phyloP scores from a whole-genome alignment of 768 basidiomycete species.

The Hygrophorus russula region DNA sequence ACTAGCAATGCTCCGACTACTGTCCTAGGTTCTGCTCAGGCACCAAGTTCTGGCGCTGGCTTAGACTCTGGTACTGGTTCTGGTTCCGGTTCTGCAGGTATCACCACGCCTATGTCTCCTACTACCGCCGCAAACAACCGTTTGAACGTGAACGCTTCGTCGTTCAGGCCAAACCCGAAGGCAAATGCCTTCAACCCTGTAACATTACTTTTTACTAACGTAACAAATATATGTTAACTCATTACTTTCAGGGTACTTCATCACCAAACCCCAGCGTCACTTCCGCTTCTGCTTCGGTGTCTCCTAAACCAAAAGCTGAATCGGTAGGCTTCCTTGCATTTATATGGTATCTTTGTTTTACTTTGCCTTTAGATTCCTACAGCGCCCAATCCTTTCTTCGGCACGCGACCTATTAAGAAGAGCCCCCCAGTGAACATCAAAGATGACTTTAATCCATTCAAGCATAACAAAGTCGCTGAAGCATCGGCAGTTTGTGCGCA shows the following conservation, averaged over 20 bases:
- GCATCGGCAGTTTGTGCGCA: slow-evolving; percentile 64
- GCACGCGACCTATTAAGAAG: slow-evolving; percentile 67
- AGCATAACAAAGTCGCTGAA: slow-evolving; percentile 70
- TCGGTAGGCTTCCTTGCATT: slow-evolving; percentile 23
- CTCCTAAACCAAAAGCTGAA: slow-evolving; percentile 57
- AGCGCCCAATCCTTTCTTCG: slow-evolving; percentile 84
- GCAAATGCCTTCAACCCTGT: slow-evolving; percentile 68
- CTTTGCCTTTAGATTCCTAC: slow-evolving; percentile 23
- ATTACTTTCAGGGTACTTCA: slow-evolving; percentile 28
- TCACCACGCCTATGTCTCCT: slow-evolving; percentile 36
- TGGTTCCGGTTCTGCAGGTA: neutral
- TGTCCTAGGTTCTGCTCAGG: neutral
- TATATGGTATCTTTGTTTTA: neutral
- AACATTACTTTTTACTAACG: slow-evolving; percentile 18
- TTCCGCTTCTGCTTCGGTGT: slow-evolving; percentile 35
- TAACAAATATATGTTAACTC: slow-evolving; percentile 10
- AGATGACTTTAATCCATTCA: slow-evolving; percentile 97
- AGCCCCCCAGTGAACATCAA: slow-evolving; percentile 70
- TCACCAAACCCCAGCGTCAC: slow-evolving; percentile 31
- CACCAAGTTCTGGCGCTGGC: neutral
- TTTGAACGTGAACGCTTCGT: slow-evolving; percentile 81
- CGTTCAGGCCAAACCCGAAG: slow-evolving; percentile 84
- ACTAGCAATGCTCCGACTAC: slow-evolving; percentile 8
- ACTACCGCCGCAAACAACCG: slow-evolving; percentile 40
- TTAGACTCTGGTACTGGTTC: neutral